phyloP scores from a whole-genome alignment of 2,329 filamentous ascomycete species.

The Aaosphaeria arxii region DNA sequence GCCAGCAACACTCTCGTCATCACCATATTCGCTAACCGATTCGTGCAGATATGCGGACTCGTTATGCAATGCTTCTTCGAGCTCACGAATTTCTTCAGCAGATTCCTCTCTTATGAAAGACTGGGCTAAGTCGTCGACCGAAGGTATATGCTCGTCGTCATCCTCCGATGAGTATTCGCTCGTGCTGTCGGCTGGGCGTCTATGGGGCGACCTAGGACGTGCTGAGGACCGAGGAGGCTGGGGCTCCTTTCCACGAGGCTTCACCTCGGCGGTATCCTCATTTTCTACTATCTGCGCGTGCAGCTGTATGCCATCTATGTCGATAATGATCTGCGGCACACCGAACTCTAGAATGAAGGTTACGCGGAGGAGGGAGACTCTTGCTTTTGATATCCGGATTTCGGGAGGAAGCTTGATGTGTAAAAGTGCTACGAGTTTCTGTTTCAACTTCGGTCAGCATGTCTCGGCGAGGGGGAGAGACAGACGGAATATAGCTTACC shows the following conservation, averaged over 20 bases:
- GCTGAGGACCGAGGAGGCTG: slow-evolving; percentile 1
- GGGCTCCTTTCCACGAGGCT: slow-evolving; percentile 5
- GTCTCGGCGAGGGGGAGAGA: neutral
- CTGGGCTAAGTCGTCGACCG: slow-evolving; percentile 69
- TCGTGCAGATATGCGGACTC: slow-evolving; percentile 62
- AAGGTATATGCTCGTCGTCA: slow-evolving; percentile 53
- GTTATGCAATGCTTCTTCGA: slow-evolving; percentile 66
- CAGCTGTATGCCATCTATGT: slow-evolving; percentile 78
- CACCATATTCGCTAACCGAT: slow-evolving; percentile 63
- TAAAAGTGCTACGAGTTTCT: slow-evolving; percentile 78
- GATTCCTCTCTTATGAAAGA: slow-evolving; percentile 76
- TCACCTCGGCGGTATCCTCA: slow-evolving; percentile 1
- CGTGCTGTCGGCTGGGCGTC: slow-evolving; percentile 4
- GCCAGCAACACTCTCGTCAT: slow-evolving; percentile 62
- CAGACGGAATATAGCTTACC: slow-evolving; percentile 48
- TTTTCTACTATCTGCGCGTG: slow-evolving; percentile 40
- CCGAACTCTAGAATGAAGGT: slow-evolving; percentile 88
- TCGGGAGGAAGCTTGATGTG: slow-evolving; percentile 64
- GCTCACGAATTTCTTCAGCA: slow-evolving; percentile 60
- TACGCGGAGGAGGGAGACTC: slow-evolving; percentile 71
- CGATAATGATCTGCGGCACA: slow-evolving; percentile 75
- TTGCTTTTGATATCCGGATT: slow-evolving; percentile 70
- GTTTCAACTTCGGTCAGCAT: slow-evolving; percentile 13
- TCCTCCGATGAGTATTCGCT: slow-evolving; percentile 22
- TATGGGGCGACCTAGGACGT: slow-evolving; percentile 6